Conservation (phyloP, 148 eudicot species). For the Chenopodium suecicum region DNA sequence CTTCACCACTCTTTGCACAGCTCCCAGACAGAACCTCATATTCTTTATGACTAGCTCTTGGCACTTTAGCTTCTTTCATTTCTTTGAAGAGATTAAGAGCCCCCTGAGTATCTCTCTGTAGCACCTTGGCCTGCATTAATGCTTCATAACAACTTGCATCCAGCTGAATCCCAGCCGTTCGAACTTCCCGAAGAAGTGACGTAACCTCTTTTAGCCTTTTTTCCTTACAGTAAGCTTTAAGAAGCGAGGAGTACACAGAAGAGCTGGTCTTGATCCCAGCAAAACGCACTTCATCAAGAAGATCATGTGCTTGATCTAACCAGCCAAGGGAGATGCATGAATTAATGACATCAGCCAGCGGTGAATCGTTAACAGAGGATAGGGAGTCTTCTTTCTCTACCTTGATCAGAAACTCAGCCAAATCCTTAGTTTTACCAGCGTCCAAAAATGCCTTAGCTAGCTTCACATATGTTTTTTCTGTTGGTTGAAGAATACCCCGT, state of each 20-base stretch:
- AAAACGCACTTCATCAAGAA: constrained; percentile 89
- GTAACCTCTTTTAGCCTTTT: constrained; percentile 50
- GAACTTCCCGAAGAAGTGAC: constrained; percentile 68
- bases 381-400: constrained; percentile 69
- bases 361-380: constrained; percentile 58
- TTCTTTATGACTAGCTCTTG: constrained; percentile 51
- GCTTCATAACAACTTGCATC: constrained; percentile 72
- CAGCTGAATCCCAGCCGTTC: constrained; percentile 79
- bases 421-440: constrained; percentile 68
- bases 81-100: constrained; percentile 85
- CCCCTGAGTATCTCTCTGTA: constrained; percentile 64
- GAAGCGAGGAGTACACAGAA: constrained; percentile 63
- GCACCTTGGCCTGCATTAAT: constrained; percentile 58
- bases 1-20: constrained; percentile 45
- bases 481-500: constrained; percentile 80
- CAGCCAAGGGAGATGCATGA: constrained; percentile 81
- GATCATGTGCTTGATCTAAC: constrained; percentile 90
- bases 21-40: constrained; percentile 52
- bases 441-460: constrained; percentile 76
- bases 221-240: constrained; percentile 83
- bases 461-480: constrained; percentile 65
- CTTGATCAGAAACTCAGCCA: constrained; percentile 76
- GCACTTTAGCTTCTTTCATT: constrained; percentile 87
- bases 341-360: constrained; percentile 63
- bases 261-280: constrained; percentile 69